Evolutionary conservation across 768 basidiomycete species (phyloP), one percentile per base, ranked within the genome.

Genomic region (Fistulinella prunicolor): DNA sequence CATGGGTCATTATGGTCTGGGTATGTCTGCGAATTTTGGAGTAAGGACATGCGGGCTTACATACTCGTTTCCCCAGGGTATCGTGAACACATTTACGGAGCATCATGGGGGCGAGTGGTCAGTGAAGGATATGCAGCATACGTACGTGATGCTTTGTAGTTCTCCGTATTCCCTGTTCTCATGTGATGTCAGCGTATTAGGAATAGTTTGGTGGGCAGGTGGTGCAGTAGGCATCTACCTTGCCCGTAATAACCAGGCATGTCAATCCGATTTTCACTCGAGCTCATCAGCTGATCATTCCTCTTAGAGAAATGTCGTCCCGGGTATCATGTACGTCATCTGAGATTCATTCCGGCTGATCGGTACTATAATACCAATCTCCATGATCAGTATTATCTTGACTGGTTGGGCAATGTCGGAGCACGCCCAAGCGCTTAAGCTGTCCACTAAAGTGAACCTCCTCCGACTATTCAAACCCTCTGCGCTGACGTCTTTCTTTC

Each of bases 341-440:
- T 24, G 42, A 4, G 4, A 23, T 22, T 9, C 16, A 8, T 19
- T 44, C 24, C 3, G 2, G 7, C 19, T 16, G n/a, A 50, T 19
- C 26, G 19, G 6, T 44, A 34, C 41, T 17, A 13, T 21, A 41
- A 42, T 38, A 4, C 42, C 21, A 20, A 29, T 23, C 28, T 26
- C 7, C 5, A 50, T 13, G 34, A 29, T 12, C 50, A 92, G 87
- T 40, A 85, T 94, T 54, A 83, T 92, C 49, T 73, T 96, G 49
- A 96, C 94, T 0, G 94, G 94, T 6, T 95, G 89, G 85, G 93
- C 86, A 0, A 94, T 96, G 89, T 87, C 88, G 0, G 83, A 89
- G 37, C 94, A 96, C 55, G 80, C 81, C 1, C 94, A 97, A 70
- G 82, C 80, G 5, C 74, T 93, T 41, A 85, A 83, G 81, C 73